phyloP scores from a whole-genome alignment of 805 yeast species.

The Kazachstania kunashirensis region DNA sequence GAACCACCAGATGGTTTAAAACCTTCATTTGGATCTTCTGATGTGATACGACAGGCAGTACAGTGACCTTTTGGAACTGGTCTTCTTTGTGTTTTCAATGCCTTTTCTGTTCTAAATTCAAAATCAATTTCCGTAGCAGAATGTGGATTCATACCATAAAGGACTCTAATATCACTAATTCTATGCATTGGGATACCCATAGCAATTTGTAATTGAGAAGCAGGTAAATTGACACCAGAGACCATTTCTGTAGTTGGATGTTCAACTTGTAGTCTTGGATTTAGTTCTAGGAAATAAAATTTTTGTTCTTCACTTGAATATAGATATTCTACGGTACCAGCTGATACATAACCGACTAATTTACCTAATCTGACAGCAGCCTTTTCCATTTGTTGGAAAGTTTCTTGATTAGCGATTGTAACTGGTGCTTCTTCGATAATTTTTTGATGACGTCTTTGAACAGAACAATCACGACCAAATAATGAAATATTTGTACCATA shows the following conservation, averaged over 20 bases:
- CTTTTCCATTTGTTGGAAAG: constrained; percentile 85
- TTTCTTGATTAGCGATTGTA: constrained; percentile 78
- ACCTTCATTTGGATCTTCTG: constrained; percentile 99
- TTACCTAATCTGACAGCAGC: constrained; percentile 97
- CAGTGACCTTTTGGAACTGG: constrained; percentile 98
- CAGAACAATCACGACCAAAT: constrained; percentile 98
- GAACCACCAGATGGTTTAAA: constrained; percentile 98
- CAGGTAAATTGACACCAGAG: constrained; percentile 94
- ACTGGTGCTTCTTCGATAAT: constrained; percentile 99
- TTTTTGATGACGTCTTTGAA: constrained; percentile 98
- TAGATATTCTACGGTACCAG: constrained; percentile 97
- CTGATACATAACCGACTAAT: constrained; percentile 95
- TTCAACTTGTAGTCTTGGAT: constrained; percentile 98
- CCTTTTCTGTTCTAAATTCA: constrained; percentile 64
- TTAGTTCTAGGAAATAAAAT: constrained; percentile 91
- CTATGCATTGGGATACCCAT: constrained; percentile 98
- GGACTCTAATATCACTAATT: constrained; percentile 81
- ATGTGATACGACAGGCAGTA: constrained; percentile 97
- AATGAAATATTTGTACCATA: constrained; percentile 95
- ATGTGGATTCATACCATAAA: constrained; percentile 95
- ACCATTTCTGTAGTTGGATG: constrained; percentile 99
- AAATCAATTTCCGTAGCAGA: constrained; percentile 85
- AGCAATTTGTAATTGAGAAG: constrained; percentile 97
- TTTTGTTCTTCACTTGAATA: constrained; percentile 91
- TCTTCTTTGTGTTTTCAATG: constrained; percentile 72